Evolutionary conservation across 805 yeast genomes (phyloP).

Genomic region (Saturnispora bothae): DNA sequence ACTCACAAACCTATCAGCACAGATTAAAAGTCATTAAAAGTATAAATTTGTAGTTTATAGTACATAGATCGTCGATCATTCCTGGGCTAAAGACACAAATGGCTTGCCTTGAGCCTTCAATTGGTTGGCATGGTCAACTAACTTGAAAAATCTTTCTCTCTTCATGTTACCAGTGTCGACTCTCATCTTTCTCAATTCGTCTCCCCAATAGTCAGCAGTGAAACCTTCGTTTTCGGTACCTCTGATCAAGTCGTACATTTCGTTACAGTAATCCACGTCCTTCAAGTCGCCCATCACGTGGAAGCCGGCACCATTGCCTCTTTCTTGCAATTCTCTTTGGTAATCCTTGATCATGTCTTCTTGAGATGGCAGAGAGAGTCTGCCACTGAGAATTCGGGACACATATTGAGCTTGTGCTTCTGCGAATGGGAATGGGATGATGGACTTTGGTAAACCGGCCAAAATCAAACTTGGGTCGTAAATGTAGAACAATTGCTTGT

Average conservation of each 20-base stretch:
- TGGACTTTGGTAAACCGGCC: slow-evolving; percentile 33
- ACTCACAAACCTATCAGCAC: slow-evolving; percentile 32
- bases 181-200: slow-evolving; percentile 19
- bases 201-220: slow-evolving; percentile 25
- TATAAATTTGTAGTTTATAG: no score
- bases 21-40: slow-evolving; percentile 7
- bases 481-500: slow-evolving; percentile 37
- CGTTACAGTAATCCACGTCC: slow-evolving; percentile 50
- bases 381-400: slow-evolving; percentile 33
- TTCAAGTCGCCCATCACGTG: slow-evolving; percentile 46
- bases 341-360: slow-evolving; percentile 29
- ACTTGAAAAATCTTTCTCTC: slow-evolving; percentile 19
- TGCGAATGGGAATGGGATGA: slow-evolving; percentile 41
- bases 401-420: slow-evolving; percentile 38
- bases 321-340: slow-evolving; percentile 24
- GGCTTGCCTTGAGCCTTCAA: slow-evolving; percentile 19
- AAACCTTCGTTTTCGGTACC: slow-evolving; percentile 29
- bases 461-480: slow-evolving; percentile 36
- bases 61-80: no score
- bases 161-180: slow-evolving; percentile 20
- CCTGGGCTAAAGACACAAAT: slow-evolving; percentile 13
- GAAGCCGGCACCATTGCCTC: slow-evolving; percentile 39
- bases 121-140: slow-evolving; percentile 22
- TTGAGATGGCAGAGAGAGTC: slow-evolving; percentile 30
- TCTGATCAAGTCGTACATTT: slow-evolving; percentile 28